phyloP scores from a whole-genome alignment of 768 basidiomycete species.

The Collybiopsis confluens region DNA sequence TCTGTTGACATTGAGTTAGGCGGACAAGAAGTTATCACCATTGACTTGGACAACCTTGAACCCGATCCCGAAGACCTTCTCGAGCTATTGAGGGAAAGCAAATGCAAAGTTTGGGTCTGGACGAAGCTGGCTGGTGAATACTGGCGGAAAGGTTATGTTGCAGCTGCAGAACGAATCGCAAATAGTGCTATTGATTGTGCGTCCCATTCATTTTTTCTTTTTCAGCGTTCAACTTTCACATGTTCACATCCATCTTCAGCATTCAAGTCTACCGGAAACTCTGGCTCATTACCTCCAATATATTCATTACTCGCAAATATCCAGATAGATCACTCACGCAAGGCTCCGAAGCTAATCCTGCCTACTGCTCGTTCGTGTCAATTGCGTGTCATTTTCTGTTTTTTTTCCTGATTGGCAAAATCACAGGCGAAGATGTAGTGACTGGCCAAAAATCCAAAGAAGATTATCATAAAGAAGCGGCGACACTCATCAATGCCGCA shows the following conservation, averaged over 20 bases:
- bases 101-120: slow-evolving; percentile 74
- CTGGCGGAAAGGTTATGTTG: slow-evolving; percentile 72
- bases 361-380: slow-evolving; percentile 63
- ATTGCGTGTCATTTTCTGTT: background rate
- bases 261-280: slow-evolving; percentile 44
- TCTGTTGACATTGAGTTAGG: slow-evolving; percentile 76
- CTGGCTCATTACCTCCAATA: slow-evolving; percentile 60
- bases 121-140: slow-evolving; percentile 84
- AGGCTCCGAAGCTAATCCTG: slow-evolving; percentile 79
- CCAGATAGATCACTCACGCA: slow-evolving; percentile 71
- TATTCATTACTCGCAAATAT: slow-evolving; percentile 84
- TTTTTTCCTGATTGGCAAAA: slow-evolving; percentile 2
- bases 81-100: slow-evolving; percentile 66
- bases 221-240: slow-evolving; percentile 3
- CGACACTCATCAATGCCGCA: slow-evolving; percentile 57
- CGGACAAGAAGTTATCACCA: slow-evolving; percentile 81
- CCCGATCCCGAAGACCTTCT: slow-evolving; percentile 72
- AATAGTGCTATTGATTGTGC: slow-evolving; percentile 61
- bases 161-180: slow-evolving; percentile 75
- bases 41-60: slow-evolving; percentile 86
- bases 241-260: slow-evolving; percentile 30
- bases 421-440: slow-evolving; percentile 62
- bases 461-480: slow-evolving; percentile 66
- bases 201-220: slow-evolving; percentile 19
- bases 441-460: slow-evolving; percentile 58